These are phyloP conservation scores for Arthrocladium fulminans DNA, from an alignment of 2,329 filamentous ascomycete species.

Conservation along the genomic window DNA sequence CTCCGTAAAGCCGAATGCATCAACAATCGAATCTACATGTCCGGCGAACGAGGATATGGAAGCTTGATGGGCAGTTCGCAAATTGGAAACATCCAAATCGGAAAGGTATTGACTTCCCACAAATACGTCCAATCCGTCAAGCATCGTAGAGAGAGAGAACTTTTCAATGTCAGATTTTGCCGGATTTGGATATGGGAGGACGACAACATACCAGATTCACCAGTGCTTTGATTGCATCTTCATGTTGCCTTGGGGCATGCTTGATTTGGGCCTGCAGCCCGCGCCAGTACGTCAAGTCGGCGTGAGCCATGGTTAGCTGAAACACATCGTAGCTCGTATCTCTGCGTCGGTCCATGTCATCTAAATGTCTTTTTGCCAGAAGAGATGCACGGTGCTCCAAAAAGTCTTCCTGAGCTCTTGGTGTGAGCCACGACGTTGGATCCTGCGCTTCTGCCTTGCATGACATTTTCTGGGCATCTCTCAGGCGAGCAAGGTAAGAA, in stretches of 20 bases:
- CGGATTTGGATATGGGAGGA: background rate
- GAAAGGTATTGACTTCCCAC: constrained; percentile 12
- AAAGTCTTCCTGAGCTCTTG: constrained; percentile 17
- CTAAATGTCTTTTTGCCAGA: constrained; percentile 20
- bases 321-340: constrained; percentile 23
- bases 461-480: constrained; percentile 2
- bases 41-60: constrained; percentile 17
- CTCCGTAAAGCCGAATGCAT: constrained; percentile 23
- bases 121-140: constrained; percentile 14
- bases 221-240: constrained; percentile 9
- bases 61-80: constrained; percentile 16
- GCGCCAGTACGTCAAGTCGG: constrained; percentile 22
- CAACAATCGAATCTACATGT: constrained; percentile 19
- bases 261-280: constrained; percentile 13
- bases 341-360: constrained; percentile 16
- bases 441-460: background rate
- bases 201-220: constrained; percentile 15
- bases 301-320: constrained; percentile 24
- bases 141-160: constrained; percentile 21
- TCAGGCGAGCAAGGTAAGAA: constrained; percentile 19
- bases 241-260: constrained; percentile 8
- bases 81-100: constrained; percentile 11
- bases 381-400: constrained; percentile 18
- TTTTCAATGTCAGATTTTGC: constrained; percentile 1
- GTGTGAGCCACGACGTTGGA: constrained; percentile 7